Evolutionary conservation across 306 rosid species (phyloP).

Genomic region (Glycyrrhiza uralensis): DNA sequence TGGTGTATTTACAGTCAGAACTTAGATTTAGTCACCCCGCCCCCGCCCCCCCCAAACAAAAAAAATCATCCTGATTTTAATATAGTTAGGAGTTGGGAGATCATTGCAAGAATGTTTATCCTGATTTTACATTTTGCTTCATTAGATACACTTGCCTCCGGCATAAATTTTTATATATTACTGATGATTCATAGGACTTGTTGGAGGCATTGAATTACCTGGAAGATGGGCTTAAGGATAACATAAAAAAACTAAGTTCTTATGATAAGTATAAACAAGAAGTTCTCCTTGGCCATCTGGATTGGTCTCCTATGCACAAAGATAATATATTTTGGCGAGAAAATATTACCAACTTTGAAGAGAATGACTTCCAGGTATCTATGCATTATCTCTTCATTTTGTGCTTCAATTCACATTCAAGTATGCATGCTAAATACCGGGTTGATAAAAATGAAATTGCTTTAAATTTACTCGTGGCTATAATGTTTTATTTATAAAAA

Average conservation of each 20-base stretch:
- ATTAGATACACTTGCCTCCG: neutral
- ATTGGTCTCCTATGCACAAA: conserved; percentile 99
- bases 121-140: neutral
- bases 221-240: conserved; percentile 87
- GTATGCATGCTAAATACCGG: neutral
- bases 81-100: neutral
- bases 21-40: too few relatives aligned
- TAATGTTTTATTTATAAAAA: neutral
- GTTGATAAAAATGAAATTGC: neutral
- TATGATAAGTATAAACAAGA: conserved; percentile 93
- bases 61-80: neutral
- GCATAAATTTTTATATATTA: neutral
- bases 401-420: neutral
- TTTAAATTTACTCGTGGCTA: neutral
- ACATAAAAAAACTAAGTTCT: conserved; percentile 83
- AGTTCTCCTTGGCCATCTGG: conserved; percentile 92
- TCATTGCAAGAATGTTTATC: neutral
- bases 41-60: too few relatives aligned
- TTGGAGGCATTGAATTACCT: conserved; percentile 82
- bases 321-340: conserved; percentile 93
- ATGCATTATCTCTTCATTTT: neutral
- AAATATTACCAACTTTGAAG: conserved; percentile 75
- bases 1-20: neutral
- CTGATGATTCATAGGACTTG: conserved; percentile 64
- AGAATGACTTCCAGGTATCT: conserved; percentile 90